Conservation (phyloP, 306 rosid species). For the Lathyrus tuberosus region DNA sequence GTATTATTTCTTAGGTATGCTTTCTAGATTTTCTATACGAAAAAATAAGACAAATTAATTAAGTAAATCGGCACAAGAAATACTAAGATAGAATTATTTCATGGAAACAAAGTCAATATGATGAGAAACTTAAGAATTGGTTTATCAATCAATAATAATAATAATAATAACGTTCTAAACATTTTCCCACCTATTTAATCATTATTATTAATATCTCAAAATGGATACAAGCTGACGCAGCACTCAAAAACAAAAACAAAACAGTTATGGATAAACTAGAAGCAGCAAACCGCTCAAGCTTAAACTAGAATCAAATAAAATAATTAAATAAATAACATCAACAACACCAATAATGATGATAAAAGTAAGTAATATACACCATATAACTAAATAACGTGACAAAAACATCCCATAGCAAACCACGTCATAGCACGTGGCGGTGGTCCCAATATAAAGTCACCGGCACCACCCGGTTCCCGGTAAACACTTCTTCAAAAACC, state of each 20-base stretch:
- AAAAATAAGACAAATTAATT: no score
- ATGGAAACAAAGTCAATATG: not conserved
- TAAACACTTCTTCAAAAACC: not conserved
- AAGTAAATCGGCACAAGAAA: no score
- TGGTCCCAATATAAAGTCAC: slow-evolving; percentile 39
- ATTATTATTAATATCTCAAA: not conserved
- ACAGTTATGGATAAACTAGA: slow-evolving; percentile 54
- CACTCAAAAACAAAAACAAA: not conserved
- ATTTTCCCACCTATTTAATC: not conserved
- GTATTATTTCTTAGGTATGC: no score
- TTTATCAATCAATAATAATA: not conserved
- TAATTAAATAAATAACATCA: not conserved
- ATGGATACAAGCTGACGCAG: slow-evolving; percentile 17
- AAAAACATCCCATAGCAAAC: slow-evolving; percentile 41
- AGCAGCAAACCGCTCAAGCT: slow-evolving; percentile 31
- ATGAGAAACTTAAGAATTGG: not conserved
- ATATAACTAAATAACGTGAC: not conserved
- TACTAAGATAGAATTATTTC: no score
- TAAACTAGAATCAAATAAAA: not conserved
- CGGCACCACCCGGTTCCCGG: slow-evolving; percentile 40
- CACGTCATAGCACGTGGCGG: slow-evolving; percentile 49
- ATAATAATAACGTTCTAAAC: not conserved
- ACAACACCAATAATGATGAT: no score
- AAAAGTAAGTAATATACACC: not conserved
- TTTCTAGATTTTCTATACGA: no score